Conservation (phyloP, 1,139 yeast species). For the Lodderomyces elongisporus region DNA sequence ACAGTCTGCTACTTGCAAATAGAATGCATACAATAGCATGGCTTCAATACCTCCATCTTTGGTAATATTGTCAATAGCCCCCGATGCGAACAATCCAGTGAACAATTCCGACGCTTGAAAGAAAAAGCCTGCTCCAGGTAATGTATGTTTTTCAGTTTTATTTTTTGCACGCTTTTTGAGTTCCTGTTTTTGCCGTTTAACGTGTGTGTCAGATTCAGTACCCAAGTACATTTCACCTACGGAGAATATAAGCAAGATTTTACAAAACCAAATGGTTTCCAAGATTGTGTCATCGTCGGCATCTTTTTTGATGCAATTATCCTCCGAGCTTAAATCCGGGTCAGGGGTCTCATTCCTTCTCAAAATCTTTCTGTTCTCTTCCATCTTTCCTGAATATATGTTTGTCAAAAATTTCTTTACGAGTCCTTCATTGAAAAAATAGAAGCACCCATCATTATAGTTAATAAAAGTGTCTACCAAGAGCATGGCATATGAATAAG, state of each 20-base stretch:
- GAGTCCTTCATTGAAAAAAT: conserved; percentile 77
- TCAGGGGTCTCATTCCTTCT: conserved; percentile 33
- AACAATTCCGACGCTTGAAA: conserved; percentile 72
- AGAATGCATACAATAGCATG: conserved; percentile 69
- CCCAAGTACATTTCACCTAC: conserved; percentile 84
- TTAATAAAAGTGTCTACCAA: conserved; percentile 72
- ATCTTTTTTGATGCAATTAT: conserved; percentile 39
- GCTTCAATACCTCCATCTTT: conserved; percentile 84
- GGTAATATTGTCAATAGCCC: conserved; percentile 72
- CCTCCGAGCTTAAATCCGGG: conserved; percentile 34
- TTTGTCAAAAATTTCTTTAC: conserved; percentile 62
- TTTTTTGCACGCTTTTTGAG: conserved; percentile 31
- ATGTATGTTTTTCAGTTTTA: conserved; percentile 27
- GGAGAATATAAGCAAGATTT: conserved; percentile 68
- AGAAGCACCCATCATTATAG: conserved; percentile 81
- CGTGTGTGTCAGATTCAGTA: conserved; percentile 49
- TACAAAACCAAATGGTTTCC: conserved; percentile 80
- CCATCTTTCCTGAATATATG: conserved; percentile 47
- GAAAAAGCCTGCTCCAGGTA: conserved; percentile 75
- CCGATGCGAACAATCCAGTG: conserved; percentile 70
- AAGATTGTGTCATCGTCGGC: conserved; percentile 54
- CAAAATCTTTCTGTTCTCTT: conserved; percentile 37
- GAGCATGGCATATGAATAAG: conserved; percentile 71
- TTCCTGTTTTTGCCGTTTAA: conserved; percentile 29
- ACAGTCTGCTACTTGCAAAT: conserved; percentile 80